A percentile compares a stretch with the other conserved stretches of the same genome.
These are phyloP conservation scores for Pichia sp. DNA, from an alignment of 1,139 yeast species.

Conservation along the genomic window DNA sequence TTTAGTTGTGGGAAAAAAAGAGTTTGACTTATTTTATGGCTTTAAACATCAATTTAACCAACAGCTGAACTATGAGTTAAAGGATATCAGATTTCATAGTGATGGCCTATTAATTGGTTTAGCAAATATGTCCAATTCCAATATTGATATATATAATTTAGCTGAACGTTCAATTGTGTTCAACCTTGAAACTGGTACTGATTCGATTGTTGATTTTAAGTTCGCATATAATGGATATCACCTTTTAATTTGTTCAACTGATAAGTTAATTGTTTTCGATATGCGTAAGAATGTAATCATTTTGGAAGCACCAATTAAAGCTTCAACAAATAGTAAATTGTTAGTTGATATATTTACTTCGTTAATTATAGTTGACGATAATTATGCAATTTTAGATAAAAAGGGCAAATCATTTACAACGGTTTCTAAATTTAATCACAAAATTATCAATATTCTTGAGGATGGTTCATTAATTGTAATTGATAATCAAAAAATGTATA, in stretches of 20 bases:
- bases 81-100: constrained; percentile 39
- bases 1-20: constrained; percentile 13
- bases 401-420: constrained; percentile 6
- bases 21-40: constrained; percentile 15
- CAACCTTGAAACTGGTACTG: constrained; percentile 22
- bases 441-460: not conserved
- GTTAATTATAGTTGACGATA: not conserved
- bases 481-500: not conserved
- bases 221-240: constrained; percentile 17
- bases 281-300: constrained; percentile 9
- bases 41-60: constrained; percentile 8
- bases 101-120: constrained; percentile 60
- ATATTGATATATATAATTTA: constrained; percentile 37
- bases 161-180: constrained; percentile 10
- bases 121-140: constrained; percentile 34
- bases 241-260: constrained; percentile 1
- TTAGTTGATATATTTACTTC: constrained; percentile 6
- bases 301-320: not conserved
- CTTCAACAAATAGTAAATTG: not conserved
- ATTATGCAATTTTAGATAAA: constrained; percentile 1
- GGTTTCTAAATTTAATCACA: not conserved
- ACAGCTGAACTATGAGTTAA: constrained; percentile 1
- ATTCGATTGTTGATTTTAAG: constrained; percentile 16
- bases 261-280: constrained; percentile 5
- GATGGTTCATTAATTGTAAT: not conserved